Evolutionary conservation across 2,329 filamentous ascomycete species (phyloP), one percentile per base, ranked within the genome.

Genomic region (Calonectria naviculata): DNA sequence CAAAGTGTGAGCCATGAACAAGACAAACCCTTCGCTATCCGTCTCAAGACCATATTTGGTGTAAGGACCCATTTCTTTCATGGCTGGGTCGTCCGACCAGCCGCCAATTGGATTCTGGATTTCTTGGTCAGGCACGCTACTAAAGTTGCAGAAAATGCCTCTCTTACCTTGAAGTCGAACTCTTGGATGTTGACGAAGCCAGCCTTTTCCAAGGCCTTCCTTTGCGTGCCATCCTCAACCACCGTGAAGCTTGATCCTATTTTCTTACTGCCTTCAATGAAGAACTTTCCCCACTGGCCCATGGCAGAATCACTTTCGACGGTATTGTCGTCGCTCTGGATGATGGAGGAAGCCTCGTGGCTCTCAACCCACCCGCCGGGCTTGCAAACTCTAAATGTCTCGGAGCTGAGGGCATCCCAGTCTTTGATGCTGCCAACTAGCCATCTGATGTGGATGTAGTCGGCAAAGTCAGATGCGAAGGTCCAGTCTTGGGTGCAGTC

Each of bases 391-490:
- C 85, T 84, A 74, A 83, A 89, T 3, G 87, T 81, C 68, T 89
- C 87, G n/a, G 81, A 80, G 71, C 91, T 85, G 21, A 92, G 81
- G 3, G 84, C 82, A 41, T 85, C 83, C 81, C 90, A 92, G 73
- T 91, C 89, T 9, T 83, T 79, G 52, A 92, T 87, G 66, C 87
- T 86, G 31, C 90, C 91, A 6, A 87, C 81, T 65, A 92, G 81
- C 76, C 89, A 85, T 58, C 89, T 86, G 3, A 88, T 87, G 77
- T 93, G 91, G 68, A 93, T 87, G 71, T 87, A 90, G 80, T 93
- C 90, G 72, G 90, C 89, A 54, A 84, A 80, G 56, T 68, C 31
- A 1, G 67, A 70, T 13, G 44, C 68, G 19, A 79, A 82, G 2
- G 78, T 82, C 81, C 79, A 82, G 9, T 78, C 47, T 64, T 75